A percentile compares a stretch with the other conserved stretches of the same genome.
Conservation (phyloP, 2,329 filamentous ascomycete genomes). For the Beauveria australis region DNA sequence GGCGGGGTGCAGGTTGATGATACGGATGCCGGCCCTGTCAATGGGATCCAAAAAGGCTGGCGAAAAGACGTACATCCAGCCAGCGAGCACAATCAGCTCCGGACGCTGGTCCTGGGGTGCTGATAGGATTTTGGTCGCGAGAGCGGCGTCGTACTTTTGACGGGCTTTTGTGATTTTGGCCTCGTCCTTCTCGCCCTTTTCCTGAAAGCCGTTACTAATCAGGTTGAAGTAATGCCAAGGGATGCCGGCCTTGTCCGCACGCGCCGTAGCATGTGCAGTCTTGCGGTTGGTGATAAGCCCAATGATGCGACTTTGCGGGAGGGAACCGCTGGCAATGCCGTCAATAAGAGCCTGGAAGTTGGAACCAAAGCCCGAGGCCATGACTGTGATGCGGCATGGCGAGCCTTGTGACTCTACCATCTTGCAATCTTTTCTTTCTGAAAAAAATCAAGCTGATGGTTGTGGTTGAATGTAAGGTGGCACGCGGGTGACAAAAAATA, state of each 20-base stretch:
- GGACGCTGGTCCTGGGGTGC: slow-evolving; percentile 42
- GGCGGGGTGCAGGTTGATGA: slow-evolving; percentile 74
- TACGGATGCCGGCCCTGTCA: slow-evolving; percentile 49
- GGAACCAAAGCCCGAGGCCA: slow-evolving; percentile 66
- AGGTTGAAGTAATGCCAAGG: slow-evolving; percentile 77
- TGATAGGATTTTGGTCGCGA: slow-evolving; percentile 58
- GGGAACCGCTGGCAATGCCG: slow-evolving; percentile 29
- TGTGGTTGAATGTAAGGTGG: no score
- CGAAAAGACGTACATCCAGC: slow-evolving; percentile 81
- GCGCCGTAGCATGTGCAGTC: slow-evolving; percentile 35
- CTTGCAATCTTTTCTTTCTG: background rate
- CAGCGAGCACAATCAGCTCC: slow-evolving; percentile 70
- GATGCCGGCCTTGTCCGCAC: slow-evolving; percentile 47
- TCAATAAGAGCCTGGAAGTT: slow-evolving; percentile 70
- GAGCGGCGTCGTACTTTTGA: slow-evolving; percentile 63
- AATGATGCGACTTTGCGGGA: slow-evolving; percentile 35
- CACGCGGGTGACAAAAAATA: no score
- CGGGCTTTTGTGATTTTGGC: slow-evolving; percentile 48
- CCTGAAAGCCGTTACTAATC: slow-evolving; percentile 57
- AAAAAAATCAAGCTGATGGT: no score
- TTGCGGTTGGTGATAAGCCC: slow-evolving; percentile 41
- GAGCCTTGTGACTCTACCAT: background rate
- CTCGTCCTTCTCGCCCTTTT: slow-evolving; percentile 52
- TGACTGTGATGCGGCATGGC: slow-evolving; percentile 51
- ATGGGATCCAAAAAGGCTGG: slow-evolving; percentile 62